Evolutionary conservation across 352 stramenopile genomes (phyloP).

Genomic region (Thalassiosira exigua): DNA sequence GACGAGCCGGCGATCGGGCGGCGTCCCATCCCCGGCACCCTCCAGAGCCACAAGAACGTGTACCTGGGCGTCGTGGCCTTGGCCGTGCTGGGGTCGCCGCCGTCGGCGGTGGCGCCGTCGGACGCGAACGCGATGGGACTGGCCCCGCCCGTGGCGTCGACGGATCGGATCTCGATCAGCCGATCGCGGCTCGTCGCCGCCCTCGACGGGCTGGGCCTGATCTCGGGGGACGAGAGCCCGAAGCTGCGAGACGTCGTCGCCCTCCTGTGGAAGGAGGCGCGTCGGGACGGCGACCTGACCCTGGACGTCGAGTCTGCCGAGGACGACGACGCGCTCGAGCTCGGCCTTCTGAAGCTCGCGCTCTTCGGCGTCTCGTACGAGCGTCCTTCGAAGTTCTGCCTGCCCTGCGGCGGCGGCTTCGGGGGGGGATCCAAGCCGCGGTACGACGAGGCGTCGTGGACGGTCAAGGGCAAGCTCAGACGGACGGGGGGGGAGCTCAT

Average conservation of each 20-base stretch:
- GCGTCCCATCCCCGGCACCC: conserved; percentile 71
- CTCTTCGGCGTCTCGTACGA: conserved; percentile 75
- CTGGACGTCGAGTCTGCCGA: conserved; percentile 43
- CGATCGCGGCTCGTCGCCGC: conserved; percentile 66
- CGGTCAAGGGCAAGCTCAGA: conserved; percentile 50
- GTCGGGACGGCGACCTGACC: conserved; percentile 39
- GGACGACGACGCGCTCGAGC: conserved; percentile 67
- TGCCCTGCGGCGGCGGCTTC: conserved; percentile 57
- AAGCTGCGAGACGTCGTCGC: conserved; percentile 44
- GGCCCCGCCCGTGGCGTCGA: conserved; percentile 60
- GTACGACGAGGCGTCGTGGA: conserved; percentile 52
- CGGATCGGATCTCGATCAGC: conserved; percentile 74
- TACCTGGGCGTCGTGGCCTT: conserved; percentile 71
- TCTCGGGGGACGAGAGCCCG: conserved; percentile 24
- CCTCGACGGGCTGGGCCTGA: conserved; percentile 61
- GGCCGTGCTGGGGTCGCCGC: conserved; percentile 69
- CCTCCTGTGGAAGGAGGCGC: conserved; percentile 73
- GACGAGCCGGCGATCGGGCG: conserved; percentile 64
- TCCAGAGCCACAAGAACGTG: conserved; percentile 76
- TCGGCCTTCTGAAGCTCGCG: conserved; percentile 76
- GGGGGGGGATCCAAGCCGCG: conserved; percentile 16
- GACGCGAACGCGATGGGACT: conserved; percentile 78
- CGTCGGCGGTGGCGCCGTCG: conserved; percentile 64
- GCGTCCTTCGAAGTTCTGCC: conserved; percentile 63
- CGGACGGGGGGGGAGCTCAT: conserved; percentile 73